Evolutionary conservation across 1,139 yeast species (phyloP), one percentile per base, ranked within the genome.

Genomic region (Debaryomyces coudertii): DNA sequence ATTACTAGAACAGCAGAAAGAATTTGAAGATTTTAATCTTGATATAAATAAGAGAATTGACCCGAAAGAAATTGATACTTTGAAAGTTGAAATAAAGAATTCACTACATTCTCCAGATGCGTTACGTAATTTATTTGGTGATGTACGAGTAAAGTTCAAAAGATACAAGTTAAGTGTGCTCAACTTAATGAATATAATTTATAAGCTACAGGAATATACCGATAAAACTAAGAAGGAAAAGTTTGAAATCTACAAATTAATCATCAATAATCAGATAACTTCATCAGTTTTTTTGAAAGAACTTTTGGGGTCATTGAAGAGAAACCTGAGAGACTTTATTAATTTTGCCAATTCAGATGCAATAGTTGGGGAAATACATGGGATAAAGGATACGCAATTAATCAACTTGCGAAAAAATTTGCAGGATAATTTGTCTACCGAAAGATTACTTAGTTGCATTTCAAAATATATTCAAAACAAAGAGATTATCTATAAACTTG

Each of bases 201-300:
- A 61, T 47, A 50, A 53, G 34, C 47, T 66, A 23, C 55, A 53
- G 40, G 18, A 11, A 8, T 43, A 29, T 12, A 36, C 23, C 7
- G 25, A 27, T 9, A 47, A 49, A 18, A 18, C 42, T 15, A 42
- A 40, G 1, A 57, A 57, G 43, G 59, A 63, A 42, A 63, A 61
- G 44, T 65, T 70, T 42, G 69, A 69, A 44, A 53, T 68, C 14
- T 71, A 71, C 56, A 65, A 65, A 40, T 48, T 68, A 24, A 54
- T 70, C 6, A 59, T 69, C 6, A 60, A 59, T 42, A 52, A 53
- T 23, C 53, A 60, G 34, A 46, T 62, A 7, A 46, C 54, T 6
- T 53, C 53, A 24, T 60, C 67, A 5, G 49, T 50, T 27, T 53
- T 49, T 35, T 50, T 62, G 15, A 53, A 50, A 11, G 47, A 47